Evolutionary conservation across 2,329 filamentous ascomycete genomes (phyloP).

Genomic region (Colletotrichum truncatum): DNA sequence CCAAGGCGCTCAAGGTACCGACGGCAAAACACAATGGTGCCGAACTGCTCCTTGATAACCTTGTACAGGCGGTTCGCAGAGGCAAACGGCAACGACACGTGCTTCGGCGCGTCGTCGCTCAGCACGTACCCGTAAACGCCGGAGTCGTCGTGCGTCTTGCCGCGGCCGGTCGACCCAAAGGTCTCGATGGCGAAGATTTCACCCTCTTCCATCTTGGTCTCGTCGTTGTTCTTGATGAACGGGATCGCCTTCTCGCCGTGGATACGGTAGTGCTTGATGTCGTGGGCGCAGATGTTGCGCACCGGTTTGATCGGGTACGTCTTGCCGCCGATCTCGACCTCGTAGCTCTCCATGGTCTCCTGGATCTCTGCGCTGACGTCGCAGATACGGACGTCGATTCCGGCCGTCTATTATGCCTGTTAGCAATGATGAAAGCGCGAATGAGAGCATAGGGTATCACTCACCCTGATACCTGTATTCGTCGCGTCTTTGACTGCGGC

Average conservation of each 20-base stretch:
- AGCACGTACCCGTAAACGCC: slow-evolving; percentile 63
- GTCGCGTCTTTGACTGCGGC: slow-evolving; percentile 79
- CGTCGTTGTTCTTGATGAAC: slow-evolving; percentile 87
- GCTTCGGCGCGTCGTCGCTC: slow-evolving; percentile 45
- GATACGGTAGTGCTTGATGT: slow-evolving; percentile 88
- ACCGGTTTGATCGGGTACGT: slow-evolving; percentile 86
- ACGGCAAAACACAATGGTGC: slow-evolving; percentile 68
- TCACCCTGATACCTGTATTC: slow-evolving; percentile 80
- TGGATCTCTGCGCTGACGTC: slow-evolving; percentile 88
- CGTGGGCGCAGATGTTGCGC: slow-evolving; percentile 88
- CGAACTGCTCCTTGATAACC: slow-evolving; percentile 70
- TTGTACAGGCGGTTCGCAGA: slow-evolving; percentile 66
- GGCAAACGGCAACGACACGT: slow-evolving; percentile 50
- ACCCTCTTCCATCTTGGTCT: slow-evolving; percentile 97
- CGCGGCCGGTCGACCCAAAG: slow-evolving; percentile 92
- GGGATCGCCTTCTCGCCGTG: slow-evolving; percentile 94
- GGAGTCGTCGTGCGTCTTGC: slow-evolving; percentile 86
- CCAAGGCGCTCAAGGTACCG: slow-evolving; percentile 73
- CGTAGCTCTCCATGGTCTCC: slow-evolving; percentile 93
- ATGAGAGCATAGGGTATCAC: neutral
- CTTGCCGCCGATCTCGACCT: slow-evolving; percentile 82
- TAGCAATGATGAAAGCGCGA: fast-evolving
- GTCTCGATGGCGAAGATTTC: slow-evolving; percentile 97
- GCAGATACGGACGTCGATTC: slow-evolving; percentile 89
- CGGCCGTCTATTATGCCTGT: slow-evolving; percentile 56